Evolutionary conservation across 768 basidiomycete species (phyloP).

Genomic region (Pisolithus sp.): DNA sequence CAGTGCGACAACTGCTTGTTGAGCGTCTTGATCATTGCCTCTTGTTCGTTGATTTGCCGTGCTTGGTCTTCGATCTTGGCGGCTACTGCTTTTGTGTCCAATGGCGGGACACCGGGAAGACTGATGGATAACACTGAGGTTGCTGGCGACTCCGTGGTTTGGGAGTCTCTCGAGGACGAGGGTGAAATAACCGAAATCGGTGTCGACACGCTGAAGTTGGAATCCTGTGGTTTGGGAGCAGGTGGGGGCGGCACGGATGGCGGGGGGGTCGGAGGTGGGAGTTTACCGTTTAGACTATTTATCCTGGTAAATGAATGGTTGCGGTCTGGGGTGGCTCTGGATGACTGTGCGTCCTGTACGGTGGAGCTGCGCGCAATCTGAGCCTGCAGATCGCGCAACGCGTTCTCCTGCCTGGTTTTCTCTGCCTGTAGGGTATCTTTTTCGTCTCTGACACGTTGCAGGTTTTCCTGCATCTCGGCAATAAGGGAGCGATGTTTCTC

Average conservation of each 20-base stretch:
- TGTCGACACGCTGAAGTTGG: slow-evolving; percentile 53
- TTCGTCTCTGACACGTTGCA: slow-evolving; percentile 77
- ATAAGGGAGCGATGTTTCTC: slow-evolving; percentile 72
- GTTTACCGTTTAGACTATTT: slow-evolving; percentile 62
- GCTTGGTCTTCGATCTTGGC: slow-evolving; percentile 65
- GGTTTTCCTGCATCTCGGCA: slow-evolving; percentile 69
- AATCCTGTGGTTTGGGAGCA: slow-evolving; percentile 52
- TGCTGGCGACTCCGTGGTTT: slow-evolving; percentile 54
- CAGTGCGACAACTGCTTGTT: slow-evolving; percentile 93
- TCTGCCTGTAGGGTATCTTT: slow-evolving; percentile 72
- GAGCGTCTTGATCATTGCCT: slow-evolving; percentile 87
- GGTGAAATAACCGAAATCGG: slow-evolving; percentile 50
- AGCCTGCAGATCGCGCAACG: slow-evolving; percentile 75
- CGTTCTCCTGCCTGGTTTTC: slow-evolving; percentile 57
- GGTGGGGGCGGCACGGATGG: slow-evolving; percentile 85
- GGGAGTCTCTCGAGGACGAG: slow-evolving; percentile 65
- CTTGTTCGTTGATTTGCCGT: slow-evolving; percentile 76
- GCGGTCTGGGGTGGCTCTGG: slow-evolving; percentile 49
- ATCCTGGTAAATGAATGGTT: slow-evolving; percentile 49
- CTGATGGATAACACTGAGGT: slow-evolving; percentile 50
- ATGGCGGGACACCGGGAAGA: slow-evolving; percentile 25
- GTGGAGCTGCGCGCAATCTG: slow-evolving; percentile 54
- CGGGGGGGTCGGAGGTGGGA: slow-evolving; percentile 76
- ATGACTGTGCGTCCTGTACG: slow-evolving; percentile 37
- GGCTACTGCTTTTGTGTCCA: slow-evolving; percentile 48